Conservation (phyloP, 805 yeast species). For the Metschnikowia amazonensis region DNA sequence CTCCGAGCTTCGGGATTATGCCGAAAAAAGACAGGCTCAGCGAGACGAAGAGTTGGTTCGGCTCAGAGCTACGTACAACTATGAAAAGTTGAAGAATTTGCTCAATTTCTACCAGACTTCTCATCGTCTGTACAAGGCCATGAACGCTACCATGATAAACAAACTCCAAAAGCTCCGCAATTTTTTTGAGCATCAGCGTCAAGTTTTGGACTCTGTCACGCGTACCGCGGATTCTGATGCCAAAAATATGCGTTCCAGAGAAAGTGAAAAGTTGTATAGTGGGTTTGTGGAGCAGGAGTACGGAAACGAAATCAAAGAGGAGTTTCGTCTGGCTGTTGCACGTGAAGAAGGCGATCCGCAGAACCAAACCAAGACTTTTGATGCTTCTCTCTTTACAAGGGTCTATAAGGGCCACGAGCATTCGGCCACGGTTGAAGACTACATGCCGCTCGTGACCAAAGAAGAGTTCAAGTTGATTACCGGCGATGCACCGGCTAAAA, state of each 20-base stretch:
- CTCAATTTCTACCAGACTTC: slow-evolving; percentile 36
- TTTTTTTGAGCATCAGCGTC: slow-evolving; percentile 36
- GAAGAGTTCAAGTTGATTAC: slow-evolving; percentile 39
- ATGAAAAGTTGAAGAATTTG: slow-evolving; percentile 31
- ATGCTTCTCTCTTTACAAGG: slow-evolving; percentile 12
- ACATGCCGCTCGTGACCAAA: slow-evolving; percentile 37
- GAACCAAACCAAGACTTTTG: slow-evolving; percentile 8
- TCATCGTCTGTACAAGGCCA: slow-evolving; percentile 30
- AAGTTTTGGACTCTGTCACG: slow-evolving; percentile 19
- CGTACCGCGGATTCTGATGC: slow-evolving; percentile 16
- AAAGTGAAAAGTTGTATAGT: slow-evolving; percentile 25
- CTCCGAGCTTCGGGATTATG: slow-evolving; percentile 25
- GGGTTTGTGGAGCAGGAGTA: slow-evolving; percentile 30
- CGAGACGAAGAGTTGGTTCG: slow-evolving; percentile 35
- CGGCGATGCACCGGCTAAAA: slow-evolving; percentile 34
- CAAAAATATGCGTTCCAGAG: slow-evolving; percentile 19
- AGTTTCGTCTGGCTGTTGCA: slow-evolving; percentile 18
- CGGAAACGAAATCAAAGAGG: slow-evolving; percentile 27
- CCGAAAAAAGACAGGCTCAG: slow-evolving; percentile 19
- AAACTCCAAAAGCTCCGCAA: slow-evolving; percentile 37
- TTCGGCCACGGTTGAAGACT: slow-evolving; percentile 31
- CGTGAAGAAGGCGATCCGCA: slow-evolving; percentile 13
- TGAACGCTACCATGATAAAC: slow-evolving; percentile 28
- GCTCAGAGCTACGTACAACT: slow-evolving; percentile 29
- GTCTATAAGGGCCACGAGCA: slow-evolving; percentile 12